phyloP scores from a whole-genome alignment of 2,329 filamentous ascomycete genomes.

The Leptodontidium sp. region DNA sequence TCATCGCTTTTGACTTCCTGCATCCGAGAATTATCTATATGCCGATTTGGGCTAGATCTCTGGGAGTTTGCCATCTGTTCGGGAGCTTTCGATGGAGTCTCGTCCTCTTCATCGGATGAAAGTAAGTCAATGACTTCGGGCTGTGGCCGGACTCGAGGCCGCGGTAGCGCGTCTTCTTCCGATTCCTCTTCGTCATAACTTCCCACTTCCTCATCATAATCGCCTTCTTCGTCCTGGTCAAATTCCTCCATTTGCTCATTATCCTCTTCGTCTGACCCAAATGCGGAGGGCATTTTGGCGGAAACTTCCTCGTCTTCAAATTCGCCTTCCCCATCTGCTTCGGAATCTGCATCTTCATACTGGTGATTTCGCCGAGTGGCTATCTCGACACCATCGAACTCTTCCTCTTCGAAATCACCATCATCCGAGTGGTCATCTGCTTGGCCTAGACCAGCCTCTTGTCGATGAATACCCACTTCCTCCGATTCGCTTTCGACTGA shows the following conservation, averaged over 20 bases:
- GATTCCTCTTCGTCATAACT: slow-evolving; percentile 42
- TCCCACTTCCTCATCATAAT: slow-evolving; percentile 30
- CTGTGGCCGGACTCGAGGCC: slow-evolving; percentile 23
- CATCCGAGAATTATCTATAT: slow-evolving; percentile 28
- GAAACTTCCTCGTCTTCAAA: slow-evolving; percentile 16
- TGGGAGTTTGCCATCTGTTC: not conserved
- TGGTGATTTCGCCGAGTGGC: not conserved
- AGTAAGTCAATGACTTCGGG: slow-evolving; percentile 46
- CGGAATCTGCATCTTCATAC: slow-evolving; percentile 17
- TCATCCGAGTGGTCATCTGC: slow-evolving; percentile 31
- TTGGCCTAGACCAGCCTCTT: not conserved
- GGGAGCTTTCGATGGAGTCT: slow-evolving; percentile 17
- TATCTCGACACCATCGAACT: slow-evolving; percentile 21
- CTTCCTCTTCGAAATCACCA: slow-evolving; percentile 47
- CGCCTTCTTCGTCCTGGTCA: slow-evolving; percentile 28
- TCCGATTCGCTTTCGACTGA: slow-evolving; percentile 23
- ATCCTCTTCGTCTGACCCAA: slow-evolving; percentile 9
- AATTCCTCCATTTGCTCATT: slow-evolving; percentile 20
- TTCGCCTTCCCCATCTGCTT: slow-evolving; percentile 22
- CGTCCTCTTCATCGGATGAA: slow-evolving; percentile 48
- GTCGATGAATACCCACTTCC: slow-evolving; percentile 23
- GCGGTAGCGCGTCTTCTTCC: slow-evolving; percentile 33
- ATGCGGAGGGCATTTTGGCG: slow-evolving; percentile 4
- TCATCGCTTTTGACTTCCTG: slow-evolving; percentile 26
- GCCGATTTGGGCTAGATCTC: slow-evolving; percentile 35